phyloP scores from a whole-genome alignment of 495 filamentous ascomycete genomes.

The Podospora pseudoanserina region DNA sequence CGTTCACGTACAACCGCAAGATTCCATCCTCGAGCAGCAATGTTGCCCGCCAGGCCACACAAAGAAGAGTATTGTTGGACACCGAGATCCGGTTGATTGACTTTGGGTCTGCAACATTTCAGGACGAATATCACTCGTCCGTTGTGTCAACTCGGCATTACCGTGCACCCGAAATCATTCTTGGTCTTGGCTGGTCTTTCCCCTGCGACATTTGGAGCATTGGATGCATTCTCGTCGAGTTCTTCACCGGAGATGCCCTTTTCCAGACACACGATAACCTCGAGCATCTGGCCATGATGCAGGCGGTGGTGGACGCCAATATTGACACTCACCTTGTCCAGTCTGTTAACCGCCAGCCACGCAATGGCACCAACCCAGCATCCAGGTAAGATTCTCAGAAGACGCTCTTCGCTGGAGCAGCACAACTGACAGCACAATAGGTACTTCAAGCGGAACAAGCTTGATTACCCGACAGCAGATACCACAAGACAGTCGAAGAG shows the following conservation, averaged over 20 bases:
- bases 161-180: constrained; percentile 92
- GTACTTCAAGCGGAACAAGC: constrained; percentile 77
- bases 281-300: constrained; percentile 99
- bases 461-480: constrained; percentile 85
- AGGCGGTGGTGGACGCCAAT: constrained; percentile 70
- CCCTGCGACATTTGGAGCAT: constrained; percentile 99
- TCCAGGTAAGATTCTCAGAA: constrained; percentile 62
- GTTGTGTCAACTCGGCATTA: constrained; percentile 97
- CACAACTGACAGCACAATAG: constrained; percentile 45
- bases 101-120: constrained; percentile 96
- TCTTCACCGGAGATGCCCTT: constrained; percentile 94
- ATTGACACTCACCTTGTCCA: constrained; percentile 74
- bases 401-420: not conserved
- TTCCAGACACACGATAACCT: constrained; percentile 99
- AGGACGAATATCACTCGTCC: constrained; percentile 97
- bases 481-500: constrained; percentile 84
- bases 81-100: constrained; percentile 97
- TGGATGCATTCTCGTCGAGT: constrained; percentile 97
- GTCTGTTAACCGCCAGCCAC: constrained; percentile 64
- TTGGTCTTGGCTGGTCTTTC: constrained; percentile 95
- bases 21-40: constrained; percentile 88
- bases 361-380: constrained; percentile 68
- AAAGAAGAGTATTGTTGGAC: constrained; percentile 83
- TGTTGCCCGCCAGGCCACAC: constrained; percentile 70
- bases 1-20: constrained; percentile 91